phyloP scores from a whole-genome alignment of 345 rosid species.

The Syzygium aqueum region DNA sequence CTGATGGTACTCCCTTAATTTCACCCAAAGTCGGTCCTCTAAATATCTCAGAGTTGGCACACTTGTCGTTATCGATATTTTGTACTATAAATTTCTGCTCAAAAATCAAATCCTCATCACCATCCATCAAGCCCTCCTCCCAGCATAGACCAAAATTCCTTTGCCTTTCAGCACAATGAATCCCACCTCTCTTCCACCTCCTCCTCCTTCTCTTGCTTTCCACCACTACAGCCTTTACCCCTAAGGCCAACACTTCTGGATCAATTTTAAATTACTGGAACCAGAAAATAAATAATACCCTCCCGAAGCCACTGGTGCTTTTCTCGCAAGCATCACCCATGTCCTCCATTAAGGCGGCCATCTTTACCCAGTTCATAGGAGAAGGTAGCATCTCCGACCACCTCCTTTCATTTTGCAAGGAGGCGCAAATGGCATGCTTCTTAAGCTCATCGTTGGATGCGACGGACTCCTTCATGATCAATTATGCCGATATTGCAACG shows the following conservation, averaged over 20 bases:
- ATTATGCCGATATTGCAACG: not conserved
- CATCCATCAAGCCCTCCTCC: too few relatives aligned
- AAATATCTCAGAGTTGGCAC: too few relatives aligned
- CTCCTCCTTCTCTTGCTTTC: not conserved
- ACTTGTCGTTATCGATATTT: too few relatives aligned
- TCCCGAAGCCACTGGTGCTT: constrained; percentile 39
- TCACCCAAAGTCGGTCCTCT: too few relatives aligned
- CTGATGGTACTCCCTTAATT: too few relatives aligned
- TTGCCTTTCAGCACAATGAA: too few relatives aligned
- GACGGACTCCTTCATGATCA: constrained; percentile 15
- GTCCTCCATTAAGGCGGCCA: constrained; percentile 54
- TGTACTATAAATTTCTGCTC: too few relatives aligned
- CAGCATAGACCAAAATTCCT: too few relatives aligned
- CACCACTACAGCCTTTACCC: constrained; percentile 28
- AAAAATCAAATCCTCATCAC: too few relatives aligned
- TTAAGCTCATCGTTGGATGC: constrained; percentile 21
- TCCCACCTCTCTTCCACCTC: too few relatives aligned
- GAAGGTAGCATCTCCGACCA: constrained; percentile 42
- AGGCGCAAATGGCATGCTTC: constrained; percentile 74
- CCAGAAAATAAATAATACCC: constrained; percentile 43
- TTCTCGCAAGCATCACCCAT: constrained; percentile 74
- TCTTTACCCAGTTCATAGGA: constrained; percentile 56
- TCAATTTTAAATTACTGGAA: constrained; percentile 41
- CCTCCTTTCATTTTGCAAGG: constrained; percentile 60
- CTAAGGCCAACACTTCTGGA: constrained; percentile 57